phyloP scores from a whole-genome alignment of 2,329 filamentous ascomycete species.

The Lojkania enalia region DNA sequence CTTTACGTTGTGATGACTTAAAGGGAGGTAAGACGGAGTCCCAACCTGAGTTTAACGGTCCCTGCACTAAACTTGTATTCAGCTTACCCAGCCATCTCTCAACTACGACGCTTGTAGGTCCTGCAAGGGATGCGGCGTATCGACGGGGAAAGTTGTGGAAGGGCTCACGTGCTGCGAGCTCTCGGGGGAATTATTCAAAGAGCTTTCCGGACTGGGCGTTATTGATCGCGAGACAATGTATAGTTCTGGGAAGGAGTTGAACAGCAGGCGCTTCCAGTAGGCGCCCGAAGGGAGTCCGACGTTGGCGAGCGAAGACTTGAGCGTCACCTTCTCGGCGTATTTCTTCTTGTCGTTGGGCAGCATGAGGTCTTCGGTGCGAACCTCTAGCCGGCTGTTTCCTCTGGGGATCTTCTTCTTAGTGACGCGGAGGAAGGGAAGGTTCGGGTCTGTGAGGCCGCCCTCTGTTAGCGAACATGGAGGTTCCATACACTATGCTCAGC shows the following conservation, averaged over 20 bases:
- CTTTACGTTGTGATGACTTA: no score
- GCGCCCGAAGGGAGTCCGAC: constrained; percentile 50
- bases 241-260: constrained; percentile 52
- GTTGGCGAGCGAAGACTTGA: constrained; percentile 52
- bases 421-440: constrained; percentile 46
- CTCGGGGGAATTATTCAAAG: constrained; percentile 45
- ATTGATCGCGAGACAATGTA: constrained; percentile 53
- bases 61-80: no score
- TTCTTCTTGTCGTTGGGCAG: constrained; percentile 37
- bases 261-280: constrained; percentile 52
- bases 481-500: neutral
- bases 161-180: constrained; percentile 44
- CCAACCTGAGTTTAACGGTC: neutral
- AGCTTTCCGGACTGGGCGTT: constrained; percentile 37
- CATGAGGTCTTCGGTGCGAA: constrained; percentile 51
- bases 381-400: constrained; percentile 50
- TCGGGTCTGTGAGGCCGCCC: constrained; percentile 41
- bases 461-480: constrained; percentile 26
- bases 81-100: neutral
- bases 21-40: neutral
- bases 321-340: constrained; percentile 51
- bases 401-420: constrained; percentile 53
- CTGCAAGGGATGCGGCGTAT: constrained; percentile 30
- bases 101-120: constrained; percentile 17
- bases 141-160: constrained; percentile 35